Evolutionary conservation across 305 asterid species (phyloP), one percentile per base, ranked within the genome.

Genomic region (Vinca major): DNA sequence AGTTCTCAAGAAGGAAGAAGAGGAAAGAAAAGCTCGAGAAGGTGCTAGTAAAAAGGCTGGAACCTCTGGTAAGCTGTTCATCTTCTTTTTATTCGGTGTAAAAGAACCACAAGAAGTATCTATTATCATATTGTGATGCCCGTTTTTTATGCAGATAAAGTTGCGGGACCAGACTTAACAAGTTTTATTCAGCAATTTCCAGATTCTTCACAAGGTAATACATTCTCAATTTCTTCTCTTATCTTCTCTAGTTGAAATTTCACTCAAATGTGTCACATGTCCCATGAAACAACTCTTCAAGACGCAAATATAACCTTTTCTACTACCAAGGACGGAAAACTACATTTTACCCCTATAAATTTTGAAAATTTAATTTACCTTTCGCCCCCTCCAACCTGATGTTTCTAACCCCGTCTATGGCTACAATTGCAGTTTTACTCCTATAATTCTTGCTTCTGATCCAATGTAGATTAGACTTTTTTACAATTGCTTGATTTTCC

Each of bases 1-100:
- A 92, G 98, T 78, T 80, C 94, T 88, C 79, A 92, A 80, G 90
- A 89, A 85, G 83, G 95, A 88, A 78, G 97, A 92, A 79, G 98
- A 88, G 78, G 90, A 86, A 82, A 81, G 81, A 73, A 86, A 77
- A 82, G 83, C 85, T 74, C 84, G 78, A 79, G 80, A 70, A 81
- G 89, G 86, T 72, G 58, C 70, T 70, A 62, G 43, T 72, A 56
- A 26, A 47, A 86, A 85, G 82, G 74, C 73, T 54, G 68, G 76
- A 37, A 81, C 71, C 67, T 74, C 77, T 55, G 90, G 96, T 89
- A 74, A 81, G 89, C 71, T 75, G 39, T 62, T 39, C 39, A 39
- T 60, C 62, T 12, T 49, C 36, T 40, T 68, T 63, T 54, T 61
- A 20, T 62, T n/a, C 62, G 19, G 37, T 0, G 33, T 26, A 26